Base-by-base conservation (phyloP, 306 rosid species). In the Arachis hypogaea region DNA sequence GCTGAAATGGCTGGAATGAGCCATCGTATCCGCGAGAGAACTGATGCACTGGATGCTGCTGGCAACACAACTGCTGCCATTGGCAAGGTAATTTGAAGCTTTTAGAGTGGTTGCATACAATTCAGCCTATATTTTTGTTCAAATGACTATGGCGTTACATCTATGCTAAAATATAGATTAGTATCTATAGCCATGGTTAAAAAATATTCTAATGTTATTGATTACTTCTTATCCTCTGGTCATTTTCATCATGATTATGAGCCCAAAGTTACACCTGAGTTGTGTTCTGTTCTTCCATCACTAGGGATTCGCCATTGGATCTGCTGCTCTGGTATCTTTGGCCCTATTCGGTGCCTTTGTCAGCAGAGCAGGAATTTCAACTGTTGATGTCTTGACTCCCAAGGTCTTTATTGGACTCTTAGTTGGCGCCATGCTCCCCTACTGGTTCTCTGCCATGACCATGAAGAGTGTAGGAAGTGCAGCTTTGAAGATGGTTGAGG, bases 391-490 rank as follows among this genome's bases (percentile, higher is more conserved):
- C 66, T 74, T 90, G 80, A 87, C 93, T 61, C 96, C 96, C n/a
- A 87, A 90, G 89, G 96, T 90, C 72, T 90, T 90, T 59, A 90
- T 90, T 52, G 93, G 96, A 52, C 82, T 90, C 83, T 3, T 90
- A 0, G 93, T 90, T 7, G 96, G 93, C 59, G 93, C 93, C 11
- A 90, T 90, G 96, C 96, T 90, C 84, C 96, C 96, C 8, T 90
- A 90, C 85, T 90, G 93, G 96, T 90, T 90, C 82, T 90, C 96
- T 71, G 96, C 93, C 56, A 90, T 90, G 96, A 90, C 96, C 78
- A 90, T 90, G 96, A 90, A 90, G 82, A 90, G 96, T 67, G 93
- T 90, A n/a, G 93, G 96, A 71, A 90, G 91, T 77, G 96, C 96
- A 14, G 93, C 96, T 49, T 69, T 90, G 76, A 90, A 90, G 80